A percentile compares a stretch with the other conserved stretches of the same genome.
Evolutionary conservation across 495 filamentous ascomycete genomes (phyloP).

Genomic region (Tuber magnatum): DNA sequence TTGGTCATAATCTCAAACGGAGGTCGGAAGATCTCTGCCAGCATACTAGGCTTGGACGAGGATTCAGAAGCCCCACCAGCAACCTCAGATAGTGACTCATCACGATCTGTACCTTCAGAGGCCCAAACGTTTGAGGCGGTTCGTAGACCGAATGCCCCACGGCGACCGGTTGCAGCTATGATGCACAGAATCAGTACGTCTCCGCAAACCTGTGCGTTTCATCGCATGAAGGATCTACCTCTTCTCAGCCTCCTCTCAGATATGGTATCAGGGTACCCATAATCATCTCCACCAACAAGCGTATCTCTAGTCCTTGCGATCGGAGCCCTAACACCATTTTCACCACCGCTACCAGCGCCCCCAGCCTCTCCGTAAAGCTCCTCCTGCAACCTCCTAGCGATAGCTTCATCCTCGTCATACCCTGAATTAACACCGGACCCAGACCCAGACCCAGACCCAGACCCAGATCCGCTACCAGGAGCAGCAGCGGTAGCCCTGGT

Average conservation of each 20-base stretch:
- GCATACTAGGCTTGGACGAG: slow-evolving; percentile 61
- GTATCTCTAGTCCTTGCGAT: slow-evolving; percentile 89
- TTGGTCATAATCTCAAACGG: slow-evolving; percentile 78
- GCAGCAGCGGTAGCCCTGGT: slow-evolving; percentile 14
- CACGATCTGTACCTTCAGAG: slow-evolving; percentile 44
- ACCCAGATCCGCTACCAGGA: slow-evolving; percentile 11
- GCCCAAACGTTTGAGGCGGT: slow-evolving; percentile 58
- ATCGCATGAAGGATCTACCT: slow-evolving; percentile 27
- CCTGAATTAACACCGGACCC: slow-evolving; percentile 19
- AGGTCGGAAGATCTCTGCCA: slow-evolving; percentile 86
- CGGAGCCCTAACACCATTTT: slow-evolving; percentile 72
- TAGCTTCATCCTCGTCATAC: slow-evolving; percentile 83
- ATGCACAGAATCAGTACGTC: background rate
- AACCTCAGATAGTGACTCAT: slow-evolving; percentile 53
- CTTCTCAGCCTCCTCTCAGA: slow-evolving; percentile 12
- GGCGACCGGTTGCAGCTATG: slow-evolving; percentile 34
- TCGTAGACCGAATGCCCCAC: slow-evolving; percentile 81
- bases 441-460: slow-evolving; percentile 10
- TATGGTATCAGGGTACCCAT: slow-evolving; percentile 18
- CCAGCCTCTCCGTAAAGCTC: slow-evolving; percentile 63
- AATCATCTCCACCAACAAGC: slow-evolving; percentile 60
- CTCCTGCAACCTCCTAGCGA: slow-evolving; percentile 84
- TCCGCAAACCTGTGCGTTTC: background rate
- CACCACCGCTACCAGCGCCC: slow-evolving; percentile 31
- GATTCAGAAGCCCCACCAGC: slow-evolving; percentile 67